phyloP scores from a whole-genome alignment of 495 filamentous ascomycete species.

The Parachaetomium inaequale region DNA sequence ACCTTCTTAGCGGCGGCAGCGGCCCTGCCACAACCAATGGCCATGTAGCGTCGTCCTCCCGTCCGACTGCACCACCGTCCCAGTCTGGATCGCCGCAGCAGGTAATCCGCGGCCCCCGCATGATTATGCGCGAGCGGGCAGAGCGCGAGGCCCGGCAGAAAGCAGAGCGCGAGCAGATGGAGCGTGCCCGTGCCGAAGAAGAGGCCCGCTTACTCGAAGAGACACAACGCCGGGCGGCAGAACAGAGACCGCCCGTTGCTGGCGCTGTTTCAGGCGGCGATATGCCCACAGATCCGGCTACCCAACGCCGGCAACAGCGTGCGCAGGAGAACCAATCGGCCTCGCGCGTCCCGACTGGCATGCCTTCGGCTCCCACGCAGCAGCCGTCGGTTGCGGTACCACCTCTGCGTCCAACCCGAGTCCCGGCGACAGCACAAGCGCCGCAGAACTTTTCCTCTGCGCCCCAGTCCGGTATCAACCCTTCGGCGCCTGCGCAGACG shows the following conservation, averaged over 20 bases:
- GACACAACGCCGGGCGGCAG: slow-evolving; percentile 43
- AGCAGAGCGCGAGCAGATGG: slow-evolving; percentile 55
- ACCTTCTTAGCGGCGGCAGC: slow-evolving; percentile 60
- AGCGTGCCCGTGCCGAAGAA: slow-evolving; percentile 51
- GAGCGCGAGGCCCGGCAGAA: slow-evolving; percentile 62
- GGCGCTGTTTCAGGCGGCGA: slow-evolving; percentile 51
- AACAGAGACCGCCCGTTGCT: slow-evolving; percentile 55
- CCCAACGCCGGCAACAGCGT: slow-evolving; percentile 43
- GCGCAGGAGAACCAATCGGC: slow-evolving; percentile 26
- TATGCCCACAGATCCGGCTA: slow-evolving; percentile 33
- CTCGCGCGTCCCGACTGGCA: slow-evolving; percentile 12
- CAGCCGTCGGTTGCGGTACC: slow-evolving; percentile 22
- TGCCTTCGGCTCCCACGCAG: slow-evolving; percentile 13
- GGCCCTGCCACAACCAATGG: slow-evolving; percentile 47
- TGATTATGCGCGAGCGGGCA: slow-evolving; percentile 70
- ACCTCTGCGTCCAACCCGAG: slow-evolving; percentile 26
- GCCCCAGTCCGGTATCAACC: slow-evolving; percentile 14
- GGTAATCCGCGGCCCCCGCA: slow-evolving; percentile 57
- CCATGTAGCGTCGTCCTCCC: slow-evolving; percentile 42
- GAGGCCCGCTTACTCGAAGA: slow-evolving; percentile 54
- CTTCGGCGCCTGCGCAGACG: slow-evolving; percentile 25
- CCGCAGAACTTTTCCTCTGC: slow-evolving; percentile 22
- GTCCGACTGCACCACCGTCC: slow-evolving; percentile 42
- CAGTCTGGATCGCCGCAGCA: slow-evolving; percentile 48
- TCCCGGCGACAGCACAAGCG: slow-evolving; percentile 23